Evolutionary conservation across 108 stramenopile species (phyloP), one percentile per base, ranked within the genome.

Genomic region (Nitzschia sp.): DNA sequence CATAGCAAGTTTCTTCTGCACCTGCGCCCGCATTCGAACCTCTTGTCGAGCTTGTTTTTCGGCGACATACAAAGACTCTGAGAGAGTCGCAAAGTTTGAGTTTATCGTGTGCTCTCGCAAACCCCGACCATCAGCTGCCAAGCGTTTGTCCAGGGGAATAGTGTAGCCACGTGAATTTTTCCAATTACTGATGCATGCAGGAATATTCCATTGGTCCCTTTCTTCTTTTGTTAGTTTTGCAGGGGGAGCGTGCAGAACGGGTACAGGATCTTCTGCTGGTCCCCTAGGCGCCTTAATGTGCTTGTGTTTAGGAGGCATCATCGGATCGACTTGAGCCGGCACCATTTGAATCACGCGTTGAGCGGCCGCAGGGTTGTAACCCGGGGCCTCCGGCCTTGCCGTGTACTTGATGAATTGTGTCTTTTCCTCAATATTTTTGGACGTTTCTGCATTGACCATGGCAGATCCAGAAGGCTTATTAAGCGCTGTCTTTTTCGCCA

Each of bases 291-390:
- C 96, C 85, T 98, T 98, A 69, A 92, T 81, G 76, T 98, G 96
- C 82, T 95, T 97, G 81, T 98, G 97, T 74, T 98, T 98, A 54
- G 99, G 97, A 23, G 98, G 99, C 87, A 95, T 94, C 97, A 99
- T 96, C 34, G 99, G 99, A 86, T 99, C 99, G 38, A 95, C 85
- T 77, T 97, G 96, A 6, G 91, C 91, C 19, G 97, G 97, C 9
- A 98, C 97, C 94, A 99, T 94, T 78, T 96, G 93, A 68, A 99
- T 96, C 54, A 99, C 96, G 15, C 99, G 91, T 66, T 97, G 90
- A 48, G 91, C 81, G 8, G 91, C 96, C 24, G 86, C 87, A 57
- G 95, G 90, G 75, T 98, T 97, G 88, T 93, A 98, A 25, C 98
- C 99, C n/a, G 98, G 97, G 2, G 98, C 99, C 72, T 93, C 86